Evolutionary conservation across 306 rosid genomes (phyloP).

Genomic region (Cajanus cajan): DNA sequence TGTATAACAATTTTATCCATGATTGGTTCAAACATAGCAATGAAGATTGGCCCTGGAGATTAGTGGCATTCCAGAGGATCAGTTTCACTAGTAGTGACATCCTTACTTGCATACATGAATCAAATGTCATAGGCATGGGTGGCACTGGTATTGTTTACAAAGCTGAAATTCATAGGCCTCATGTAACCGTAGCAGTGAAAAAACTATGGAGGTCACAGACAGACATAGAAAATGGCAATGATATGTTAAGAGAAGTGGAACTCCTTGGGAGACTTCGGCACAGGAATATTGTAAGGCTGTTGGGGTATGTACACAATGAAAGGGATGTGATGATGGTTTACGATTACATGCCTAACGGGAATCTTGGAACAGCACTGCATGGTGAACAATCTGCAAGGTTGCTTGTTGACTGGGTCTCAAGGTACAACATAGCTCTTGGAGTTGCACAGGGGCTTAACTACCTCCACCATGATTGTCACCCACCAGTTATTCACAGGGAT

Average conservation of each 20-base stretch:
- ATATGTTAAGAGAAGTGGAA: constrained; percentile 68
- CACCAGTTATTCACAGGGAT: constrained; percentile 78
- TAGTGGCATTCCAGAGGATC: constrained; percentile 87
- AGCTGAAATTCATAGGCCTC: constrained; percentile 70
- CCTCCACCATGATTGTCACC: constrained; percentile 91
- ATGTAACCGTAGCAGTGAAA: constrained; percentile 72
- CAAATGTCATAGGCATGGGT: constrained; percentile 83
- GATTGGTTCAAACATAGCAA: constrained; percentile 55
- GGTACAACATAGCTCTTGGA: constrained; percentile 83
- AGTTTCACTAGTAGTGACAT: constrained; percentile 74
- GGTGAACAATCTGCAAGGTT: constrained; percentile 58
- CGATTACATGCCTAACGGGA: constrained; percentile 87
- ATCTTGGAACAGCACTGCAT: constrained; percentile 78
- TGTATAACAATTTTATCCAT: constrained; percentile 52
- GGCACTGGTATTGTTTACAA: constrained; percentile 86
- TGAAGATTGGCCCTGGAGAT: constrained; percentile 87
- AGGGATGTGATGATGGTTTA: constrained; percentile 69
- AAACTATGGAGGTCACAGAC: constrained; percentile 67
- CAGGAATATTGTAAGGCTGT: constrained; percentile 71
- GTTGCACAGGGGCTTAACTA: constrained; percentile 83
- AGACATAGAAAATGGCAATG: constrained; percentile 58
- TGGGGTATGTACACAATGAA: constrained; percentile 86
- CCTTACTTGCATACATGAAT: constrained; percentile 62
- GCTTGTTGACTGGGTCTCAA: constrained; percentile 85
- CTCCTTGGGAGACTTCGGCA: constrained; percentile 87